These are phyloP conservation scores for Trypanosoma boissoni DNA, from an alignment of 208 protist genomes.

Conservation along the genomic window DNA sequence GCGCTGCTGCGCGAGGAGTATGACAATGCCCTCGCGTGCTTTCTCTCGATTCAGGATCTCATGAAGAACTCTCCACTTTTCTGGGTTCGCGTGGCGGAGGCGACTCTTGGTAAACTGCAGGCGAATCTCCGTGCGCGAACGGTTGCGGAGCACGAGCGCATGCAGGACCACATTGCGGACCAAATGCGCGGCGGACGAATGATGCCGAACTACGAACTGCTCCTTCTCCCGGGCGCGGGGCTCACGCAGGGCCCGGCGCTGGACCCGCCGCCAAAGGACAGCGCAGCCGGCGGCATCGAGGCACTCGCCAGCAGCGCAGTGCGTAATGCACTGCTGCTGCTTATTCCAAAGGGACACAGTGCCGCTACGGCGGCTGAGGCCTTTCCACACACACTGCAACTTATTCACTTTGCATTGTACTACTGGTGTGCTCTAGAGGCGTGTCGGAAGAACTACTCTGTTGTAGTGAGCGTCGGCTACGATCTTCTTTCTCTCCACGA, in stretches of 20 bases:
- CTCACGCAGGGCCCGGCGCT: conserved; percentile 27
- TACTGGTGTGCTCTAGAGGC: conserved; percentile 81
- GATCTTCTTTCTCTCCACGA: conserved; percentile 70
- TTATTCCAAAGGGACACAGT: conserved; percentile 61
- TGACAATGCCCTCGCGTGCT: conserved; percentile 62
- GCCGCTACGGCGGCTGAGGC: conserved; percentile 51
- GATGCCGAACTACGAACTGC: conserved; percentile 75
- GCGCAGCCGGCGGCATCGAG: conserved; percentile 27
- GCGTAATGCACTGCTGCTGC: conserved; percentile 81
- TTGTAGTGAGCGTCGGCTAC: conserved; percentile 61
- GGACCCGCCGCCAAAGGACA: conserved; percentile 17
- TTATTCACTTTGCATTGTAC: conserved; percentile 71
- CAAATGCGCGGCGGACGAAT: conserved; percentile 68
- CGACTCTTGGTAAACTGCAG: conserved; percentile 62
- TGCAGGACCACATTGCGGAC: conserved; percentile 60
- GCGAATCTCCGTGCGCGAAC: conserved; percentile 26
- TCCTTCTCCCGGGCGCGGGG: conserved; percentile 70
- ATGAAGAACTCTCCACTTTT: conserved; percentile 76
- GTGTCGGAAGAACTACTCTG: conserved; percentile 70
- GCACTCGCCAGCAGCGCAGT: conserved; percentile 51
- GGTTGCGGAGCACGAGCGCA: conserved; percentile 66
- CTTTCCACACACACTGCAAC: conserved; percentile 51
- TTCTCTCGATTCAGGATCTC: conserved; percentile 68
- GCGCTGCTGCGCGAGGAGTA: conserved; percentile 76
- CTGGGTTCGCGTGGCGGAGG: conserved; percentile 84